Percentiles rank a stretch among this genome's conserved stretches.
These are phyloP conservation scores for Sporisorium iseilematis-ciliati DNA, from an alignment of 1,284 basidiomycete species.

Conservation along the genomic window DNA sequence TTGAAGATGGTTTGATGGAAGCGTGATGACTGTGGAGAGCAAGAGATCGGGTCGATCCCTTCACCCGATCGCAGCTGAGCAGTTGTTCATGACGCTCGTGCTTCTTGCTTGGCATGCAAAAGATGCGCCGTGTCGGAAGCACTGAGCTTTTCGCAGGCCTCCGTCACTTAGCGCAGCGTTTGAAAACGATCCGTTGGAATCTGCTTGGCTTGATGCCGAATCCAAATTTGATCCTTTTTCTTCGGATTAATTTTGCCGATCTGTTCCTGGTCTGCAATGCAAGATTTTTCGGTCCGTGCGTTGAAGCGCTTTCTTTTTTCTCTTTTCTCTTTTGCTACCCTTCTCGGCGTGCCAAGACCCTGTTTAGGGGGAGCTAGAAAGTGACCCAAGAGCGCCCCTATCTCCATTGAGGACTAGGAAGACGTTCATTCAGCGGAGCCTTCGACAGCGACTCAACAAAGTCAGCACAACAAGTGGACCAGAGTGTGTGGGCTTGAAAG, in stretches of 20 bases:
- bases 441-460: no score
- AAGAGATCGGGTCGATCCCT: no score
- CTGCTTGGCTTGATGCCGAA: neutral
- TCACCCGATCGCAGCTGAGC: no score
- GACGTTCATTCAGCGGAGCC: neutral
- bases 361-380: constrained; percentile 3
- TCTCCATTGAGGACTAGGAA: neutral
- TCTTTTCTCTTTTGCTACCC: neutral
- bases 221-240: neutral
- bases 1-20: no score
- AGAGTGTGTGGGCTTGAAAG: no score
- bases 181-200: neutral
- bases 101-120: no score
- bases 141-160: no score
- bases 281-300: constrained; percentile 2
- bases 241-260: constrained; percentile 2
- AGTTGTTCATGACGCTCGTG: no score
- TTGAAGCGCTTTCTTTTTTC: neutral
- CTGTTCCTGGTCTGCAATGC: neutral
- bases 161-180: no score
- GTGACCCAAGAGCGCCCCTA: neutral
- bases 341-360: constrained; percentile 1
- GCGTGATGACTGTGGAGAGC: no score
- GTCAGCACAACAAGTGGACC: no score
- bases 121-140: no score